Evolutionary conservation across 345 rosid genomes (phyloP), one percentile per base, ranked within the genome.

Genomic region (Leavenworthia alabamica): DNA sequence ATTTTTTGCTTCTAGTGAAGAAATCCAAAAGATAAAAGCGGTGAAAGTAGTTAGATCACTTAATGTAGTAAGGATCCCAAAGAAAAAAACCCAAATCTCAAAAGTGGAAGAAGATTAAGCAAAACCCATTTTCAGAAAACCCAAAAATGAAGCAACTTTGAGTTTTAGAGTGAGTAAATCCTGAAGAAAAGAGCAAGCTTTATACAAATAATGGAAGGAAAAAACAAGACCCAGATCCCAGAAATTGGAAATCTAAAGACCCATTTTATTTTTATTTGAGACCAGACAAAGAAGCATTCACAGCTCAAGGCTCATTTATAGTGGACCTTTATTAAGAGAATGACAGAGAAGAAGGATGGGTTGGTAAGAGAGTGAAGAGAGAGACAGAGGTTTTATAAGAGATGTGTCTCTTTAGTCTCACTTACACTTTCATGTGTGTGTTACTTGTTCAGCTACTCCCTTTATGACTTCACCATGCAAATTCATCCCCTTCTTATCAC

Each of bases 221-320:
- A 61, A 10, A 37, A 58, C 52, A 68, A 44, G 39, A 73, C 79
- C 60, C 77, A 76, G 86, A 80, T 83, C 89, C 60, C 69, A 75
- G 68, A 73, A 60, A 63, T 41, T 45, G 33, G 67, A 74, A 68
- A 73, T 60, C 67, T 68, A 74, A 37, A 50, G 64, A 61, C 67
- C 75, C 75, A 55, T 63, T 65, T 32, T 39, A 14, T 47, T 32
- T 45, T 33, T 28, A 33, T 16, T 27, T 57, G 3, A 75, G 19
- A 56, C 54, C 31, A 51, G 73, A 60, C 69, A 70, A 60, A 55
- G 33, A 70, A 73, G 74, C 72, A 69, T 72, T 63, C 75, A 65
- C 62, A 71, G 70, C 65, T 71, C 54, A 46, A 75, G 49, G 67
- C 60, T 66, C 73, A 60, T 66, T 80, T 68, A 63, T 56, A 64